Percentiles rank a stretch among this genome's conserved stretches.
Conservation (phyloP, 306 rosid genomes). For the Elaeagnus macrophylla region DNA sequence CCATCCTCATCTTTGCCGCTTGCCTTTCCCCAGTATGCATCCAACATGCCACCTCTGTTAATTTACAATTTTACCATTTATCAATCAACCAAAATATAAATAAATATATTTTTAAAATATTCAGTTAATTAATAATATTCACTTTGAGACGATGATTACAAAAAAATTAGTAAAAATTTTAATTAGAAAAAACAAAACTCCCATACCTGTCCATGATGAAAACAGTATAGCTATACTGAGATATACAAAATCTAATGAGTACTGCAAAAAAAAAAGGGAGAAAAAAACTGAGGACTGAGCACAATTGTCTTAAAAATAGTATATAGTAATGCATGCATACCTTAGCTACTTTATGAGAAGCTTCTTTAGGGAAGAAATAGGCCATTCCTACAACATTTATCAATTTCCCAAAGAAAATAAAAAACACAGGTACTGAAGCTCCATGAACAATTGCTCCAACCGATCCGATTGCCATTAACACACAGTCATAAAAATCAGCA, state of each 20-base stretch:
- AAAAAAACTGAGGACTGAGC: no score
- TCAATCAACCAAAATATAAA: no score
- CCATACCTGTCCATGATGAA: conserved; percentile 90
- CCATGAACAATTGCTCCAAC: conserved; percentile 85
- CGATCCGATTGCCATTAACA: conserved; percentile 66
- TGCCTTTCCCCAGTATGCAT: conserved; percentile 94
- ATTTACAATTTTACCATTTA: no score
- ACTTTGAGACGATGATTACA: no score
- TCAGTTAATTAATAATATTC: no score
- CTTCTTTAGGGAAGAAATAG: conserved; percentile 78
- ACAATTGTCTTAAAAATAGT: background rate
- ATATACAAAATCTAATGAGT: conserved; percentile 84
- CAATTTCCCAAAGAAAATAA: conserved; percentile 81
- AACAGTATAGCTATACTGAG: conserved; percentile 73
- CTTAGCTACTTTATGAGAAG: conserved; percentile 90
- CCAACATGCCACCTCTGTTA: conserved; percentile 97
- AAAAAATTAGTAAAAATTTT: no score
- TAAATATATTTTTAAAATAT: no score
- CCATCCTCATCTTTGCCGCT: conserved; percentile 96
- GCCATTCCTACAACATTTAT: conserved; percentile 86
- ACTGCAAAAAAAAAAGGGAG: conserved; percentile 60
- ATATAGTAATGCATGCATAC: conserved; percentile 17
- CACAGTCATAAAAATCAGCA: conserved; percentile 68
- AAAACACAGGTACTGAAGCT: conserved; percentile 91
- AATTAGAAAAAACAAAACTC: background rate